Evolutionary conservation across 176 grass and related monocot species (phyloP), one percentile per base, ranked within the genome.

Genomic region (barley (Hordeum vulgare)): DNA sequence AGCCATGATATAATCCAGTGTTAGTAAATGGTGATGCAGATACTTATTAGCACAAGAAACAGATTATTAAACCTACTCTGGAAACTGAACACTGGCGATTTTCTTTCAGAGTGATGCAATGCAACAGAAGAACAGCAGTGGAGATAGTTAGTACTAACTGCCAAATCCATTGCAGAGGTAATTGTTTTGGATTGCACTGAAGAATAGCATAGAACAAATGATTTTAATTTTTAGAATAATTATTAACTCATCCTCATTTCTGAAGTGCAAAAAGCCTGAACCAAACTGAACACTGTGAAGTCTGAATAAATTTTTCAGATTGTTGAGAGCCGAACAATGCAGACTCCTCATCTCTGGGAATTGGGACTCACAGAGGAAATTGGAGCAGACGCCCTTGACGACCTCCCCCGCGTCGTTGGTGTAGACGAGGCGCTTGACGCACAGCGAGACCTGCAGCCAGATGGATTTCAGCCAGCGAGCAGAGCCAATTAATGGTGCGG

Each of bases 371-470:
- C 96, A 98, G 31, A 98, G 80, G 85, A 98, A 98, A 58, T 95
- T 95, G 17, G 96, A 95, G 87, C 96, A 98, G 67, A 98, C 96
- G 68, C 91, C 91, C 88, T 98, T 98, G 21, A 99, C 96, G 44
- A 96, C 71, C 83, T 96, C 93, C 39, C 96, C 91, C 58, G 88
- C 89, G 1, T 99, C 89, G 41, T 98, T 96, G 58, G 96, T 99
- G 74, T 96, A 96, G n/a, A 99, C 89, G 15, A 99, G 93, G 49
- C 96, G 86, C 93, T 98, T 98, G 42, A 98, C 96, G 65, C 96
- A 99, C 0, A 96, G 76, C 3, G 96, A 99, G 24, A 96, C 96
- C 96, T 98, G 63, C 40, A 63, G 53, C 17, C 18, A 3, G 2
- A 56, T 56, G 18, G 20, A 56, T 17, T 49, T 6, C 45, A 49